Conservation (phyloP, 2,329 filamentous ascomycete species). For the Penicillium sp. region DNA sequence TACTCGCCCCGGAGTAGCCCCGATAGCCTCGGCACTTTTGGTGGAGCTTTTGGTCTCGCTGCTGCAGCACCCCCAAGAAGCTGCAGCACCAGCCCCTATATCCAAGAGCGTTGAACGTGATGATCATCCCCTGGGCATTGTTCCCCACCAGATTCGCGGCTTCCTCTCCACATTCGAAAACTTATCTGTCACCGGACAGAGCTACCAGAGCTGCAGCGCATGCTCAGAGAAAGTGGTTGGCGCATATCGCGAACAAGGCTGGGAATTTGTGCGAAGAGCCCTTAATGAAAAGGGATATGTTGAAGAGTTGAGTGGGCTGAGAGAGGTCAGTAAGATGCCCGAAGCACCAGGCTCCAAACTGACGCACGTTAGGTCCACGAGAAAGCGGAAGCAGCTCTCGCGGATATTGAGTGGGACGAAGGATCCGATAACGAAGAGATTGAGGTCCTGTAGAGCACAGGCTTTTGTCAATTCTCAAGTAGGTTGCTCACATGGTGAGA, state of each 20-base stretch:
- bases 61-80: conserved; percentile 73
- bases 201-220: conserved; percentile 64
- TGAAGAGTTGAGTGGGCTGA: conserved; percentile 63
- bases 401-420: conserved; percentile 49
- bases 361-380: conserved; percentile 41
- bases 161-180: conserved; percentile 63
- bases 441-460: conserved; percentile 22
- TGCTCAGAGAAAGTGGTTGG: conserved; percentile 59
- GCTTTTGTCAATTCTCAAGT: neutral
- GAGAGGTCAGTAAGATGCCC: conserved; percentile 46
- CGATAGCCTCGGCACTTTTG: conserved; percentile 85
- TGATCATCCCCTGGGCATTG: conserved; percentile 51
- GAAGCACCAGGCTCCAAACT: neutral
- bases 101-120: conserved; percentile 34
- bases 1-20: conserved; percentile 86
- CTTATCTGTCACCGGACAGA: conserved; percentile 56
- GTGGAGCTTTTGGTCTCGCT: conserved; percentile 88
- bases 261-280: conserved; percentile 62
- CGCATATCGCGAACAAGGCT: conserved; percentile 56
- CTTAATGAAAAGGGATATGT: conserved; percentile 64
- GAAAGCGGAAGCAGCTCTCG: conserved; percentile 47
- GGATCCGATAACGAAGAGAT: conserved; percentile 41
- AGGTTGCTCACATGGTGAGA: neutral
- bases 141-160: conserved; percentile 65
- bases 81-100: conserved; percentile 42